Evolutionary conservation across 176 grass and related monocot genomes (phyloP), one percentile per base, ranked within the genome.

Genomic region (Triticum aestivum): DNA sequence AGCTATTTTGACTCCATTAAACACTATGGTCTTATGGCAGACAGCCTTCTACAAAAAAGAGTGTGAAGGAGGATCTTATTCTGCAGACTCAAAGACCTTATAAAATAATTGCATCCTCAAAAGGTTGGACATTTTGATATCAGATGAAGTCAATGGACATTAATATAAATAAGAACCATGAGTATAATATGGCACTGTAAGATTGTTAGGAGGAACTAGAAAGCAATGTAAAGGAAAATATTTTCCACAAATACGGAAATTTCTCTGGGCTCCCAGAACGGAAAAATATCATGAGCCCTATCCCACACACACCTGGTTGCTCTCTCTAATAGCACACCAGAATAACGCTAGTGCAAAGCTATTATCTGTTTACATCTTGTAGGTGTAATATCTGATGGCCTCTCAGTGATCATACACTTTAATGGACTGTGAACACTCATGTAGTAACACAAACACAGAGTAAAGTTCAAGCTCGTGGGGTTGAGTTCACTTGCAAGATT

Each of bases 401-500:
- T 44, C 21, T 66, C 3, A 0, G 8, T 85, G 78, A 52, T 56
- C 68, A 74, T 20, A 80, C 12, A 85, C 44, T 20, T 81, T 45
- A 20, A 45, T 37, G 47, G 35, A 12, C 38, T 81, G 32, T 23
- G 44, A 58, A 30, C 9, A 21, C 56, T 47, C 56, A 59, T 37
- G 17, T 23, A 58, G 68, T 8, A 65, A 65, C 39, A 84, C 12
- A 76, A 73, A 8, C 13, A n/a, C 27, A 4, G 4, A 59, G 35
- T 9, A 82, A 69, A 30, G 34, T 82, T 70, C 21, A 61, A 86
- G 26, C 34, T 75, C 11, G 4, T 35, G 9, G 21, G 4, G 45
- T 37, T 85, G 63, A 13, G 69, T 83, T 69, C 75, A 11, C 44
- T 84, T 68, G 39, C 12, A 77, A 52, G 18, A 65, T 66, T 41